These are phyloP conservation scores for Entomortierella beljakovae DNA, from an alignment of 192 early-diverging fungal species.

Conservation along the genomic window DNA sequence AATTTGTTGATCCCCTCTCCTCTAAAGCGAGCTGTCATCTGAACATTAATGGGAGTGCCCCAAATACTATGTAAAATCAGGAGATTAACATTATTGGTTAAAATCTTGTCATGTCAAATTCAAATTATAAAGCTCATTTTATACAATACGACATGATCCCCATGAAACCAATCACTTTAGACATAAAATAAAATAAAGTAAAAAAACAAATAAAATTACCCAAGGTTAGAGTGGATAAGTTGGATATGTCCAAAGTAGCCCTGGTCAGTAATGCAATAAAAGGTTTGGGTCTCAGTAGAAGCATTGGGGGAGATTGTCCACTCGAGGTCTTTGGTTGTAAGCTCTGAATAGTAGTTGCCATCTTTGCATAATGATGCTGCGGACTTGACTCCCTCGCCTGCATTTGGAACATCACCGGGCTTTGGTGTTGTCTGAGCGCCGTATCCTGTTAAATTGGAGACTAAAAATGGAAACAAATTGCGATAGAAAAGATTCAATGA, in stretches of 20 bases:
- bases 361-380: constrained; percentile 51
- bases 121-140: not conserved
- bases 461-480: constrained; percentile 20
- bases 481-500: not conserved
- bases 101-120: not conserved
- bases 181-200: not conserved
- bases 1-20: constrained; percentile 79
- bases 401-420: constrained; percentile 46
- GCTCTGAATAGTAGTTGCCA: constrained; percentile 57
- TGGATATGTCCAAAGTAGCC: constrained; percentile 90
- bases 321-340: constrained; percentile 72
- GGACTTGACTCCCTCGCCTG: constrained; percentile 50
- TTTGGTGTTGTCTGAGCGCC: constrained; percentile 24
- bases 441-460: constrained; percentile 36
- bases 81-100: not conserved
- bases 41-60: constrained; percentile 70
- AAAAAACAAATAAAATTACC: constrained; percentile 53
- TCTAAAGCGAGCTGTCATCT: constrained; percentile 82
- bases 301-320: constrained; percentile 77
- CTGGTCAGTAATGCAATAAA: constrained; percentile 80
- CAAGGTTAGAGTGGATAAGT: constrained; percentile 90
- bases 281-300: constrained; percentile 90
- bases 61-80: constrained; percentile 42
- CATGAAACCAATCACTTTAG: too few relatives aligned
- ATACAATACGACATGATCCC: too few relatives aligned